Evolutionary conservation across 768 basidiomycete species (phyloP).

Genomic region (Exidia glandulosa): DNA sequence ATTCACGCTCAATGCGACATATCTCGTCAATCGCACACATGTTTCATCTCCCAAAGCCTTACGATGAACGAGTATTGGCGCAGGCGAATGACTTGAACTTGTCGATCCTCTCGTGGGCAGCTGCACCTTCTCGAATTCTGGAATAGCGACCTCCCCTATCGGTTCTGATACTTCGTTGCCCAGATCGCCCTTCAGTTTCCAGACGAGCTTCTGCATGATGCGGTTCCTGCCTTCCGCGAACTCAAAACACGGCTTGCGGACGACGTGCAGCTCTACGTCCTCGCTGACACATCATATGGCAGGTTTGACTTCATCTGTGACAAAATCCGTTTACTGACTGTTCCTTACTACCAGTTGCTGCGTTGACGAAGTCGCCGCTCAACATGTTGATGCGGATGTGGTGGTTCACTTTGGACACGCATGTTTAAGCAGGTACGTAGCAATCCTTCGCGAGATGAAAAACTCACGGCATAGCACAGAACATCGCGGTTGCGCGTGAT

Average conservation of each 20-base stretch:
- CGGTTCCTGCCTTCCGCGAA: constrained; percentile 67
- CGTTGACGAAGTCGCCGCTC: constrained; percentile 90
- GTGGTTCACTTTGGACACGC: constrained; percentile 95
- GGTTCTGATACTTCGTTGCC: not conserved
- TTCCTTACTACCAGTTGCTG: constrained; percentile 59
- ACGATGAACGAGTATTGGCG: no score
- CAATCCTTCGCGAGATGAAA: not conserved
- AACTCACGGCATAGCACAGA: constrained; percentile 26
- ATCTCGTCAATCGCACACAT: no score
- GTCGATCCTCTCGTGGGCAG: no score
- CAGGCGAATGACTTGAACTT: no score
- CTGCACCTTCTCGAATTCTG: no score
- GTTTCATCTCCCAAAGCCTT: not conserved
- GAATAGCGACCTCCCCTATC: no score
- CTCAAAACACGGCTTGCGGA: constrained; percentile 42
- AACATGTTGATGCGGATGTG: constrained; percentile 85
- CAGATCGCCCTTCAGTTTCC: constrained; percentile 92
- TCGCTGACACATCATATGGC: constrained; percentile 98
- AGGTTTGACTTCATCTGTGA: constrained; percentile 39
- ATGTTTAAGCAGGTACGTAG: constrained; percentile 80
- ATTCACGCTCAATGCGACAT: no score
- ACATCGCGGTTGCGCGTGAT: constrained; percentile 81
- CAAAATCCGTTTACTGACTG: not conserved
- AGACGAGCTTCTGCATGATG: constrained; percentile 79
- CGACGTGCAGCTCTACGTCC: constrained; percentile 60